Conservation (phyloP, 208 protist species). For the Acanthamoeba lenticulata region DNA sequence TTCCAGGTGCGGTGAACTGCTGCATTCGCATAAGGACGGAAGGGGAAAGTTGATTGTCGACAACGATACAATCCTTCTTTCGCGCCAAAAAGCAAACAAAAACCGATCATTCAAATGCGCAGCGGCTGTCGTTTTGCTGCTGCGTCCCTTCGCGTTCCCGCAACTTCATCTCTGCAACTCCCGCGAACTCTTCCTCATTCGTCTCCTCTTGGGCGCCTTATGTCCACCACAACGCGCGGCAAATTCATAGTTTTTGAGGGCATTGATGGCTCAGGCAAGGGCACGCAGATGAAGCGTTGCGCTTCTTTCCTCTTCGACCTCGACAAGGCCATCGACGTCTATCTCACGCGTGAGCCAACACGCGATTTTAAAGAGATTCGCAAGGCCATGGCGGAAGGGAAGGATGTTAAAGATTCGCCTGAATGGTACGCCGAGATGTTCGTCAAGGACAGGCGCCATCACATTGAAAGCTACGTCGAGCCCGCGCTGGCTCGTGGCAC, state of each 20-base stretch:
- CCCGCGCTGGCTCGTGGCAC: not conserved
- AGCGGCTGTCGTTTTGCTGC: no score
- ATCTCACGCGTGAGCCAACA: conserved; percentile 13
- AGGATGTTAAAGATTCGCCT: not conserved
- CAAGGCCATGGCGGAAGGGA: not conserved
- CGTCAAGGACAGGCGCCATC: not conserved
- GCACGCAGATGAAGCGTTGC: conserved; percentile 55
- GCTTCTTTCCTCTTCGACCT: conserved; percentile 16
- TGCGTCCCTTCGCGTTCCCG: no score
- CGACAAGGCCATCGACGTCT: conserved; percentile 29
- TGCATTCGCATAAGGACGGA: no score
- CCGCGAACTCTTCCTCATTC: no score
- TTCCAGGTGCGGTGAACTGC: no score
- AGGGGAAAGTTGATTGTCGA: no score
- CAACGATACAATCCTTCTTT: no score
- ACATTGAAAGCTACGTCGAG: conserved; percentile 37
- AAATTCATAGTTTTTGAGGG: conserved; percentile 45
- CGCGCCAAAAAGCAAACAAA: no score
- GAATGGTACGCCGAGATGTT: conserved; percentile 53
- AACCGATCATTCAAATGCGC: no score
- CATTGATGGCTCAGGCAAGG: conserved; percentile 16
- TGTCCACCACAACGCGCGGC: not conserved
- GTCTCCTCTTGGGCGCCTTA: not conserved
- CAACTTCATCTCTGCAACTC: no score
- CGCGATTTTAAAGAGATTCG: conserved; percentile 50